Base-by-base conservation (phyloP, 2,329 filamentous ascomycete species). In the Rhynchosporium graminicola region DNA sequence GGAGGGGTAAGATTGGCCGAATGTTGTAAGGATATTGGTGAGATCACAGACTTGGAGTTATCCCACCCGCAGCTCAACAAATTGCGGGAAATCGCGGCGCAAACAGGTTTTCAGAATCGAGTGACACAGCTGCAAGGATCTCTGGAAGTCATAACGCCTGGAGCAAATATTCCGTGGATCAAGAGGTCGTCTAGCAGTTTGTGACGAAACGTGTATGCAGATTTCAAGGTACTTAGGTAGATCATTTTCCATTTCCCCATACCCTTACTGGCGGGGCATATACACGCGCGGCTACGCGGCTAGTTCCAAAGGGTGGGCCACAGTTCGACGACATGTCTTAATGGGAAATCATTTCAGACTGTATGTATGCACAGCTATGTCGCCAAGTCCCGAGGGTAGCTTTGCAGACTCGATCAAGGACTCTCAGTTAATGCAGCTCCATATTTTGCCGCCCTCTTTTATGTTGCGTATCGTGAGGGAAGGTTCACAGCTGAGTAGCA, bases 21-120 rank as follows among this genome's bases (percentile, higher is more conserved):
- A 43, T n/a, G 43, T 36, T 12, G 52, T 51, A 47, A 50, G 43
- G 36, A 42, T 55, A 51, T 36, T 26, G 60, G 60, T 52, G 60
- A 57, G 52, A 45, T 61, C 29, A 43, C 57, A 38, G 43, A 26
- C 54, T 29, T 52, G 15, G 51, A 57, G 36, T 36, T 42, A 51
- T 59, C 57, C 54, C 52, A 57, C 31, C 52, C 57, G 60, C 60
- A 61, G 60, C 60, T 61, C 60, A 61, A 61, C 60, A 57, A 61
- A 43, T 59, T 28, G 26, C 54, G 54, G 54, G 33, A 57, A 57
- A 20, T 46, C 54, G 54, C 54, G 54, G 54, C 12, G 26, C 8
- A 57, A 29, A 10, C 3, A 57, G 38, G 43, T 52, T 36, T 26
- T 58, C 45, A 40, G 40, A 48, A 38, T 20, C 4, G 45, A 36